Evolutionary conservation across 495 filamentous ascomycete species (phyloP), one percentile per base, ranked within the genome.

Genomic region (Lasiosphaeriaceae sp.): DNA sequence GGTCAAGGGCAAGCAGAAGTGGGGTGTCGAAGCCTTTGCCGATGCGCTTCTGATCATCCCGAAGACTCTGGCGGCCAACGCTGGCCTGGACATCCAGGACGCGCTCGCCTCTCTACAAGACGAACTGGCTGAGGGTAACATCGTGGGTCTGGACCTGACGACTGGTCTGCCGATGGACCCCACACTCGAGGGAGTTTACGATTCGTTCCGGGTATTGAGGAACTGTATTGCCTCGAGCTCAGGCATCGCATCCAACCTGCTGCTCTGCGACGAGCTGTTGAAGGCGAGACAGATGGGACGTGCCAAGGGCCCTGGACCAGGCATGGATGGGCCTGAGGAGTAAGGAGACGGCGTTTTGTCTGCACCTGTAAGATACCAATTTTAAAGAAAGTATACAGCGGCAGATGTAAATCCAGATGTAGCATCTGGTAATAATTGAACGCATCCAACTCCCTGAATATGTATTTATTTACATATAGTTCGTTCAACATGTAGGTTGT

Each of bases 1-100:
- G 24, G 89, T 97, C 56, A 97, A 96, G 79, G 94, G 94, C 48
- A 98, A 98, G 80, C 89, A 94, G 35, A 96, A 95, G 75, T 96
- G 83, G 77, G 94, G 95, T 63, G 92, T 97, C 6, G 83, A 83
- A 56, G 95, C 94, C 9, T 98, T 97, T 70, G 90, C 94, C 2
- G 94, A 97, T 74, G 92, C 94, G 21, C 80, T 98, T 43, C 71
- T 97, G 56, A 77, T 97, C 57, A 97, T 98, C 60, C 94, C 94
- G 47, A 98, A 98, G 81, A 97, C 92, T 16, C 82, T 98, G 37
- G 94, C 94, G 14, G 92, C 93, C 63, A 98, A 98, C 68, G 88
- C 90, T 45, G 94, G 95, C 55, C 92, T 96, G 65, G 94, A 98
- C 70, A 88, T 98, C 55, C 95, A 97, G 74, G 94, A 98, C 71